Percentiles rank a stretch among this genome's conserved stretches.
Conservation (phyloP, 2,329 filamentous ascomycete species). For the Fusarium sp. region DNA sequence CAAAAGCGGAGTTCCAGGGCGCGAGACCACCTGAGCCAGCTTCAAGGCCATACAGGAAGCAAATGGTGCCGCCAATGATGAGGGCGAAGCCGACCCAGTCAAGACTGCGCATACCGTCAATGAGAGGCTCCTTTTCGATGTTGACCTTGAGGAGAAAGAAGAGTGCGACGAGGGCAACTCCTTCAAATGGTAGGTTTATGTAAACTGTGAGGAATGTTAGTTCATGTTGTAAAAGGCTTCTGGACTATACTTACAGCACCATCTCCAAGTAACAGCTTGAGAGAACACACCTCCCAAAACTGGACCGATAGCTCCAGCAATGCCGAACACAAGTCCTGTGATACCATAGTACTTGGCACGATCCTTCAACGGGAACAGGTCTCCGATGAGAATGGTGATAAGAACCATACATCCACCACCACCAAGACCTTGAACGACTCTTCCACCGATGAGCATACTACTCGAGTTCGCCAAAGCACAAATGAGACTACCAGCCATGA, state of each 20-base stretch:
- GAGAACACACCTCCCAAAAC: constrained; percentile 75
- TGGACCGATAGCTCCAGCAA: constrained; percentile 73
- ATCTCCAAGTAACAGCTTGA: constrained; percentile 70
- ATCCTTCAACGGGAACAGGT: constrained; percentile 62
- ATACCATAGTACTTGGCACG: constrained; percentile 63
- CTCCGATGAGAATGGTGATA: constrained; percentile 56
- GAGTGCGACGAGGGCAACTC: constrained; percentile 58
- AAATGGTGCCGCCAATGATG: constrained; percentile 83
- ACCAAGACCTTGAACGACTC: constrained; percentile 44
- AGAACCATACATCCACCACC: constrained; percentile 39
- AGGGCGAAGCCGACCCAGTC: constrained; percentile 66
- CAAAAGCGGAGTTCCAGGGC: constrained; percentile 78
- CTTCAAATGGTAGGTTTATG: constrained; percentile 67
- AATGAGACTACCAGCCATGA: constrained; percentile 64
- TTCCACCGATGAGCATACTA: constrained; percentile 61
- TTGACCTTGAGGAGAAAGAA: constrained; percentile 74
- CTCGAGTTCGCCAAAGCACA: constrained; percentile 58
- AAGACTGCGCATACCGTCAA: constrained; percentile 70
- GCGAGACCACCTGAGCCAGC: constrained; percentile 77
- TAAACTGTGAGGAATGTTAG: constrained; percentile 53
- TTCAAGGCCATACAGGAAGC: constrained; percentile 87
- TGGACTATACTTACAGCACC: constrained; percentile 60
- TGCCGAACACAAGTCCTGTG: constrained; percentile 67
- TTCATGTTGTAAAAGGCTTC: rapidly evolving
- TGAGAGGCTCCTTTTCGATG: constrained; percentile 72